Base-by-base conservation (phyloP, 345 rosid species). In the Heritiera fomes region DNA sequence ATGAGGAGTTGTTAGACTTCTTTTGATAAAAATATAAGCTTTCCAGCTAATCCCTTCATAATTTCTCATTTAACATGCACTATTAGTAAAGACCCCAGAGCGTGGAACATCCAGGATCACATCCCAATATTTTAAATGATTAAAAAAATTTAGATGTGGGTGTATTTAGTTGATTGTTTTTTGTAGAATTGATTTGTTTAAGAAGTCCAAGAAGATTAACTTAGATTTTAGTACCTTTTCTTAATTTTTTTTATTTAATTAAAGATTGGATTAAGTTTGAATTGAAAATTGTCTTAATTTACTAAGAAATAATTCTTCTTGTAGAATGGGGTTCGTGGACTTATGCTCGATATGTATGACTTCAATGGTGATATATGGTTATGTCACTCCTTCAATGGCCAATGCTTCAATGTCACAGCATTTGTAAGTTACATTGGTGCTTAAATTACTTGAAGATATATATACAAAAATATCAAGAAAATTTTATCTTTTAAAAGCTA, bases 301-400 rank as follows among this genome's bases (percentile, higher is more conserved):
- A 53, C 47, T 15, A 10, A 62, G 75, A 81, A 73, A 10, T 62
- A 38, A 46, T 13, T 70, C 2, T 32, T 64, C 49, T 77, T 85
- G 80, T 80, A 94, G 98, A 96, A 96, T 91, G 98, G 97, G 70
- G 94, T 94, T 78, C 89, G 98, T 73, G 99, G 98, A 76, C 86
- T 96, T 6, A 94, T 96, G 98, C 89, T 94, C 4, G 99, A 96
- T 72, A 88, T 93, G 82, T 96, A 93, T 80, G 99, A 96, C 83
- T 96, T 91, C 81, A 69, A 79, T 47, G 88, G 88, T 71, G 97
- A 89, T 81, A 79, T 94, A 68, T 96, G 99, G 99, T 60, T 96
- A 38, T 96, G 99, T 82, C 98, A 96, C 80, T 96, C 99, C 69
- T 75, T 88, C 9, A 71, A 50, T 50, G 98, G 98, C 73, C 72